Conservation (phyloP, 129 eudicot genomes). For the Calendula officinalis region DNA sequence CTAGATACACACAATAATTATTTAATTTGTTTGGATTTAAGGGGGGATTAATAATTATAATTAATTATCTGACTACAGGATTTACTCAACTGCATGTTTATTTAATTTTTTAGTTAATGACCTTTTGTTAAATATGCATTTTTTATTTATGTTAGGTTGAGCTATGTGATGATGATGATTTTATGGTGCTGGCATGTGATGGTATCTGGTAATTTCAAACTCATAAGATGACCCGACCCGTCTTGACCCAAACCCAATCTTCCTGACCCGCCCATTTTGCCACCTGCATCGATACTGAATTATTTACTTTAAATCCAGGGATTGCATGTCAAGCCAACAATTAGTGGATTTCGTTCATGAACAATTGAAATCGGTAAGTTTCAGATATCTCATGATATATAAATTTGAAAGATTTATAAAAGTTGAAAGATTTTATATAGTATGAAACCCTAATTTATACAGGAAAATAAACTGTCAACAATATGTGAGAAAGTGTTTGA, state of each 20-base stretch:
- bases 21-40: too few species aligned
- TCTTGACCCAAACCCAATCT: too few species aligned
- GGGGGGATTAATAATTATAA: too few species aligned
- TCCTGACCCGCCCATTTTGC: neutral
- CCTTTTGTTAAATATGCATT: slow-evolving; percentile 3
- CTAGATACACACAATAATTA: neutral
- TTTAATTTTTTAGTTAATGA: neutral
- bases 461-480: slow-evolving; percentile 76
- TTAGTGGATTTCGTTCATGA: slow-evolving; percentile 76
- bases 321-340: slow-evolving; percentile 95
- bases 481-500: slow-evolving; percentile 81
- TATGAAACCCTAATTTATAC: slow-evolving; percentile 12
- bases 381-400: neutral
- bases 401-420: too few species aligned
- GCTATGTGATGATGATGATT: slow-evolving; percentile 92
- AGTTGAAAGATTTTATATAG: too few species aligned
- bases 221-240: too few species aligned
- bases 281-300: slow-evolving; percentile 9
- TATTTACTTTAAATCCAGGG: slow-evolving; percentile 45
- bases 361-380: slow-evolving; percentile 67
- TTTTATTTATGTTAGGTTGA: slow-evolving; percentile 54
- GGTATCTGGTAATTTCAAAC: slow-evolving; percentile 73
- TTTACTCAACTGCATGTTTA: too few species aligned
- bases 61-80: too few species aligned
- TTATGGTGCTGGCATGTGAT: slow-evolving; percentile 93